Conservation (phyloP, 768 basidiomycete species). For the Phlebiopsis flavidoalba region DNA sequence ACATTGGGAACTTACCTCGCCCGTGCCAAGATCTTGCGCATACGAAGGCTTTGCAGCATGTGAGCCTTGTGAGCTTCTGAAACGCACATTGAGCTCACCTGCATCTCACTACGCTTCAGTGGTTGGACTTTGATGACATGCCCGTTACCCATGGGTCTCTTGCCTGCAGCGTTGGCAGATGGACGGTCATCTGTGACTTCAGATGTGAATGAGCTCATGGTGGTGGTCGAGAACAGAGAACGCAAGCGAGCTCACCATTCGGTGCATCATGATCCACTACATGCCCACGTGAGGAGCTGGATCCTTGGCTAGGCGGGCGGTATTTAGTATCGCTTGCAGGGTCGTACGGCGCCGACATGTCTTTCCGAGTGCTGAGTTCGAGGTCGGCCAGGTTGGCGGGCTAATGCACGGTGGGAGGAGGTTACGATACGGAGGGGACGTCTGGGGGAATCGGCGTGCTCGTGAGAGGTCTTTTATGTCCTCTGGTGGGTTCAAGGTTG, state of each 20-base stretch:
- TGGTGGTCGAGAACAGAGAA: slow-evolving; percentile 1
- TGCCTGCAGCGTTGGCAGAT: slow-evolving; percentile 3
- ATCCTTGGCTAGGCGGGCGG: slow-evolving; percentile 36
- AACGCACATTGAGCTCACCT: slow-evolving; percentile 39
- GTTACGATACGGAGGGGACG: no score
- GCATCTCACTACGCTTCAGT: slow-evolving; percentile 81
- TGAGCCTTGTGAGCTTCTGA: background rate
- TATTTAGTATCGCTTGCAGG: slow-evolving; percentile 42
- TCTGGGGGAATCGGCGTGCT: background rate
- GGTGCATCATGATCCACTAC: slow-evolving; percentile 72
- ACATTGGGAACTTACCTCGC: slow-evolving; percentile 38
- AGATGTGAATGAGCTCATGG: slow-evolving; percentile 16
- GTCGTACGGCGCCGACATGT: slow-evolving; percentile 9
- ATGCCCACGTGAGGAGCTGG: slow-evolving; percentile 40
- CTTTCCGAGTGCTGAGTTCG: slow-evolving; percentile 11
- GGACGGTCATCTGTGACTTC: slow-evolving; percentile 60
- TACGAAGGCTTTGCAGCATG: slow-evolving; percentile 67
- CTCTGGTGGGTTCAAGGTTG: background rate
- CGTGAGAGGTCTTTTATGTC: background rate
- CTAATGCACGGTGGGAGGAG: background rate
- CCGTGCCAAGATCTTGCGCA: slow-evolving; percentile 80
- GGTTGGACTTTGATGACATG: slow-evolving; percentile 80
- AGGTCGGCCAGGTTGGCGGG: slow-evolving; percentile 3
- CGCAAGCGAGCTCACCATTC: slow-evolving; percentile 40
- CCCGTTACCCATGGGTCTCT: slow-evolving; percentile 12